Conservation (phyloP, 768 basidiomycete genomes). For the Russula dissimulans region DNA sequence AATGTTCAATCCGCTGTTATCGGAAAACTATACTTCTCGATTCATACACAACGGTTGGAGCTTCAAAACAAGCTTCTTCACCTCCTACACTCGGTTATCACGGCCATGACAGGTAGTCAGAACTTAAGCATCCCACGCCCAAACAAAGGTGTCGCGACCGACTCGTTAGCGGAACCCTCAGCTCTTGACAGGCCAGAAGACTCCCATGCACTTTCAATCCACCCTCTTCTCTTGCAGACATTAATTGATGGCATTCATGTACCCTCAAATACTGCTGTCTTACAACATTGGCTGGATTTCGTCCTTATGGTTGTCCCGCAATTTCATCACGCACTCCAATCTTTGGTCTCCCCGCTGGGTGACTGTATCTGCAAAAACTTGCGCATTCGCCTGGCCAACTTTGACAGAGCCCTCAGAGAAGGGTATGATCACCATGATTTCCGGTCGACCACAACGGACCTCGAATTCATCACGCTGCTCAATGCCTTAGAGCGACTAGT, state of each 20-base stretch:
- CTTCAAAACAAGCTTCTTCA: conserved; percentile 91
- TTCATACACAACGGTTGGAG: conserved; percentile 65
- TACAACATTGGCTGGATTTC: conserved; percentile 97
- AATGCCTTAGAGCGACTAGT: conserved; percentile 79
- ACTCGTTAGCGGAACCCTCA: conserved; percentile 9
- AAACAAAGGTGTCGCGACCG: background rate
- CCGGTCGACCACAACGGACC: conserved; percentile 53
- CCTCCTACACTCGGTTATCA: conserved; percentile 78
- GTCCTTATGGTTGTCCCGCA: conserved; percentile 84
- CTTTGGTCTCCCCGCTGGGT: conserved; percentile 61
- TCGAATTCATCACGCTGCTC: conserved; percentile 77
- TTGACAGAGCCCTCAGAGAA: conserved; percentile 22
- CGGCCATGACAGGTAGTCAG: conserved; percentile 42
- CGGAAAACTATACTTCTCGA: conserved; percentile 61
- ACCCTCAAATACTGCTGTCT: conserved; percentile 60
- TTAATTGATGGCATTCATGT: conserved; percentile 72
- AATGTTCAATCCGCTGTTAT: conserved; percentile 63
- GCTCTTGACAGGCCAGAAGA: conserved; percentile 28
- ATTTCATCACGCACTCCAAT: conserved; percentile 62
- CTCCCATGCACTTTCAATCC: conserved; percentile 40
- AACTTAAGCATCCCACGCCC: conserved; percentile 18
- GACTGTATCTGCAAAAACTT: conserved; percentile 75
- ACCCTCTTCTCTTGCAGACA: conserved; percentile 66
- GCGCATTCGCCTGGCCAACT: conserved; percentile 44
- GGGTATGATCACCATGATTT: conserved; percentile 34